A percentile compares a stretch with the other conserved stretches of the same genome.
phyloP scores from a whole-genome alignment of 164 flowering plant genomes.

The Tetrastigma voinierianum region DNA sequence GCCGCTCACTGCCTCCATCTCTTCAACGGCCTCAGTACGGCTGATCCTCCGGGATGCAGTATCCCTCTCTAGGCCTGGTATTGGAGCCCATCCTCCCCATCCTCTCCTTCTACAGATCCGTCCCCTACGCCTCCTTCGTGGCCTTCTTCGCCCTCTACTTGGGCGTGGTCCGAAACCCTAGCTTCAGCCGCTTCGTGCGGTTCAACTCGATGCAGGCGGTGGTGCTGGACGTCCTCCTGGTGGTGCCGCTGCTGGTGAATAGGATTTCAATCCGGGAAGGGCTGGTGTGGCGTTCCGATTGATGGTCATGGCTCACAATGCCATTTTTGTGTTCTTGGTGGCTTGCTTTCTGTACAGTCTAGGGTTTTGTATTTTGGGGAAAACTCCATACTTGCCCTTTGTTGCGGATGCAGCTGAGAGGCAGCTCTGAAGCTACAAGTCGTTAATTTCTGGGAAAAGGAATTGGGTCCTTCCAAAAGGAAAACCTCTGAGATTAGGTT shows the following conservation, averaged over 20 bases:
- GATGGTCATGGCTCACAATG: conserved; percentile 51
- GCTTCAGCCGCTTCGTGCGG: conserved; percentile 60
- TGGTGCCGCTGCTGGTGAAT: conserved; percentile 60
- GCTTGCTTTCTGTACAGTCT: conserved; percentile 64
- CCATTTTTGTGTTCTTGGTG: conserved; percentile 52
- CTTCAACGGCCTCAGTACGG: conserved; percentile 95
- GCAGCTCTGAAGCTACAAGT: conserved; percentile 33
- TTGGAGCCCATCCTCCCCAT: conserved; percentile 76
- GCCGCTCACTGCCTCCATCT: conserved; percentile 77
- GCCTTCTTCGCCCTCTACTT: conserved; percentile 83
- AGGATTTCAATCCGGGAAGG: conserved; percentile 60
- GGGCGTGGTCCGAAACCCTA: conserved; percentile 74
- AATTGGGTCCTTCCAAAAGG: too few species aligned
- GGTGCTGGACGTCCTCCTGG: conserved; percentile 76
- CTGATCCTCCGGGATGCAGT: conserved; percentile 55
- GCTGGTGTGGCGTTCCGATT: conserved; percentile 50
- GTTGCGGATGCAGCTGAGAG: conserved; percentile 86
- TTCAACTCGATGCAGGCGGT: conserved; percentile 96
- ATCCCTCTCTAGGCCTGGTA: conserved; percentile 43
- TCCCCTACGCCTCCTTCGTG: conserved; percentile 81
- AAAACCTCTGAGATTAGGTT: too few species aligned
- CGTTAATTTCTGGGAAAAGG: too few species aligned
- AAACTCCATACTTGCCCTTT: conserved; percentile 77
- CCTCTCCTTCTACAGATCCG: conserved; percentile 52
- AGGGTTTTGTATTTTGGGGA: conserved; percentile 52